phyloP scores from a whole-genome alignment of 2,329 filamentous ascomycete genomes.

The Neofusicoccum cordaticola region DNA sequence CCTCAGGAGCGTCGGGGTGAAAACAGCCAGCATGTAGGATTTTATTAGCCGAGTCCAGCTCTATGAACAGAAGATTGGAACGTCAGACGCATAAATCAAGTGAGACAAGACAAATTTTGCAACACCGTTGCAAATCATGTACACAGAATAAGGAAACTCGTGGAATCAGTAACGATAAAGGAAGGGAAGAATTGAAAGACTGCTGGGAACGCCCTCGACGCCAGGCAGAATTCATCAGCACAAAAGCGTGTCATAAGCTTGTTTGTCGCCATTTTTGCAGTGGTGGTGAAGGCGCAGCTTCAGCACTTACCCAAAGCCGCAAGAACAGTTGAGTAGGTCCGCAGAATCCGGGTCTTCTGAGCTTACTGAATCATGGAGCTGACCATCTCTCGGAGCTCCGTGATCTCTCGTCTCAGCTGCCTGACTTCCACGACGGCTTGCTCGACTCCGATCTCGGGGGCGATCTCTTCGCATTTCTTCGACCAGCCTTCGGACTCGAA shows the following conservation, averaged over 20 bases:
- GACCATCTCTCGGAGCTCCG: constrained; percentile 56
- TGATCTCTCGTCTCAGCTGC: constrained; percentile 44
- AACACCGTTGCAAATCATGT: background rate
- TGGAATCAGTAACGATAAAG: background rate
- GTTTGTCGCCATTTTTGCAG: background rate
- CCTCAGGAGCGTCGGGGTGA: constrained; percentile 7
- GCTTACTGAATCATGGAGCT: constrained; percentile 24
- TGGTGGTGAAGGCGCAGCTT: background rate
- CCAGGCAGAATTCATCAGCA: background rate
- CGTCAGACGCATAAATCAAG: background rate
- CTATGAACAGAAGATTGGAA: background rate
- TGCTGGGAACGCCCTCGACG: background rate
- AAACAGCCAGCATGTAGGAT: background rate
- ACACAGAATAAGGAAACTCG: background rate
- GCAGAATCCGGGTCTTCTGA: background rate
- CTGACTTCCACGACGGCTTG: constrained; percentile 65
- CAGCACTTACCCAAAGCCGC: background rate
- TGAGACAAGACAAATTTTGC: background rate
- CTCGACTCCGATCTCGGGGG: constrained; percentile 79
- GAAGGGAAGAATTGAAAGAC: background rate
- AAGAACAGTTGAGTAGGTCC: background rate
- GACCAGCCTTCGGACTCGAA: constrained; percentile 83
- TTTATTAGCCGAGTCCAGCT: background rate
- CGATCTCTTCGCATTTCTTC: constrained; percentile 71
- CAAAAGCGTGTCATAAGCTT: background rate